Conservation (phyloP, 1,139 yeast species). For the Eremothecium cymbalariae region DNA sequence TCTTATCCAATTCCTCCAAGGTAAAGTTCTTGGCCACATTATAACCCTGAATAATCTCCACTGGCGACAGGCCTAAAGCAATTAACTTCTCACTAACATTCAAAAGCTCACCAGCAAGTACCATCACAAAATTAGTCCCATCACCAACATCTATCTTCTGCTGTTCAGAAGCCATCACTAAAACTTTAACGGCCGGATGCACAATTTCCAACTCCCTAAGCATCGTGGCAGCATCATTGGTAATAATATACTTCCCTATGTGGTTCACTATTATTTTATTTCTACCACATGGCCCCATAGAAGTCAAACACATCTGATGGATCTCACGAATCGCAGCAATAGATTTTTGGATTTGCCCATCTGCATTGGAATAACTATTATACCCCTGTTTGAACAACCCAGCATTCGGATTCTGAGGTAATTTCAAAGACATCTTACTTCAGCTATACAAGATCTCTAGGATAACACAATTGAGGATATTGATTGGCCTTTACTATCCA, state of each 20-base stretch:
- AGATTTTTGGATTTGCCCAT: conserved; percentile 89
- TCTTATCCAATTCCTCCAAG: conserved; percentile 53
- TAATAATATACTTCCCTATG: conserved; percentile 74
- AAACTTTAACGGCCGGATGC: conserved; percentile 93
- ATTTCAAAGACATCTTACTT: conserved; percentile 77
- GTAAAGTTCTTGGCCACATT: conserved; percentile 75
- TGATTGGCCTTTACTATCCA: too few relatives aligned
- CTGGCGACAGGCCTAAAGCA: conserved; percentile 78
- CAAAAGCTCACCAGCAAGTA: conserved; percentile 85
- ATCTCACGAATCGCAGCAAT: conserved; percentile 93
- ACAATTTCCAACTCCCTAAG: conserved; percentile 86
- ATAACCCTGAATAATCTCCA: conserved; percentile 86
- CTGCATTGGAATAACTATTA: conserved; percentile 77
- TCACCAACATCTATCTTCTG: conserved; percentile 90
- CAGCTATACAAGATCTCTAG: too few relatives aligned
- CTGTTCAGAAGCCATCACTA: conserved; percentile 95
- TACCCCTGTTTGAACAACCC: conserved; percentile 97
- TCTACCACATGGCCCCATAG: conserved; percentile 96
- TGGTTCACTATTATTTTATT: conserved; percentile 90
- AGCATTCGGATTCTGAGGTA: conserved; percentile 89
- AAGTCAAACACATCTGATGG: conserved; percentile 81
- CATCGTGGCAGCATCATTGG: conserved; percentile 97
- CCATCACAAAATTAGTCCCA: conserved; percentile 61
- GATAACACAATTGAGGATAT: too few relatives aligned
- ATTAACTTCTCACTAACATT: conserved; percentile 76